These are phyloP conservation scores for Mycothermus thermophilus DNA, from an alignment of 495 filamentous ascomycete genomes.

Conservation along the genomic window DNA sequence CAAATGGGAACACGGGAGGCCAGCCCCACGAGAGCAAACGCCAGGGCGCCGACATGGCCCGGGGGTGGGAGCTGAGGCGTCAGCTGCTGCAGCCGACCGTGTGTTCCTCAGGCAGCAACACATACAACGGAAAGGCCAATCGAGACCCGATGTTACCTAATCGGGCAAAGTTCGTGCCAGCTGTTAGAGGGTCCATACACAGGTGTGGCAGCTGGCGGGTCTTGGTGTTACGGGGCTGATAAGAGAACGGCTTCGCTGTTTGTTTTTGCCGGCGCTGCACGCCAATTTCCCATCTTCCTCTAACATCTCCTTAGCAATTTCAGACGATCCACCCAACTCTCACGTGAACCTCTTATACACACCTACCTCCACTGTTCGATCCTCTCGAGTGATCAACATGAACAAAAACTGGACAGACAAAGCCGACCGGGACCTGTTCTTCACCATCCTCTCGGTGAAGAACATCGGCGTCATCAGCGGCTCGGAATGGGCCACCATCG, in stretches of 20 bases:
- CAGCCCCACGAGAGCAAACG: no score
- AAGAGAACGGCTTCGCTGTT: conserved; percentile 10
- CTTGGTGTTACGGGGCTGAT: conserved; percentile 15
- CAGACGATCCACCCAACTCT: neutral
- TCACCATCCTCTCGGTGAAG: conserved; percentile 41
- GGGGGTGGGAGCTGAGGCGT: no score
- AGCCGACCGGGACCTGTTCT: conserved; percentile 40
- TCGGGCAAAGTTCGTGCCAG: no score
- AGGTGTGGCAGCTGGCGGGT: no score
- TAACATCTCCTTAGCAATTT: conserved; percentile 27
- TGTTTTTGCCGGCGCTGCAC: conserved; percentile 7
- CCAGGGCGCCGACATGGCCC: no score
- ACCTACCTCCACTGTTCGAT: neutral
- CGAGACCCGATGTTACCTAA: no score
- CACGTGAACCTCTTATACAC: conserved; percentile 9
- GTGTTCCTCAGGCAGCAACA: no score
- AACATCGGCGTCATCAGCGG: conserved; percentile 42
- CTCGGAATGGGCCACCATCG: conserved; percentile 38
- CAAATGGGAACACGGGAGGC: no score
- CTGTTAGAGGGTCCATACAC: no score
- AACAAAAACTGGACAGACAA: conserved; percentile 42
- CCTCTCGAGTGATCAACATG: conserved; percentile 14
- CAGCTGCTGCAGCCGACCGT: no score
- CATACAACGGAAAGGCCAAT: no score
- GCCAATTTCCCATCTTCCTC: conserved; percentile 14